Base-by-base conservation (phyloP, 176 grass and related monocot genomes). In the Oryza glaberrima region DNA sequence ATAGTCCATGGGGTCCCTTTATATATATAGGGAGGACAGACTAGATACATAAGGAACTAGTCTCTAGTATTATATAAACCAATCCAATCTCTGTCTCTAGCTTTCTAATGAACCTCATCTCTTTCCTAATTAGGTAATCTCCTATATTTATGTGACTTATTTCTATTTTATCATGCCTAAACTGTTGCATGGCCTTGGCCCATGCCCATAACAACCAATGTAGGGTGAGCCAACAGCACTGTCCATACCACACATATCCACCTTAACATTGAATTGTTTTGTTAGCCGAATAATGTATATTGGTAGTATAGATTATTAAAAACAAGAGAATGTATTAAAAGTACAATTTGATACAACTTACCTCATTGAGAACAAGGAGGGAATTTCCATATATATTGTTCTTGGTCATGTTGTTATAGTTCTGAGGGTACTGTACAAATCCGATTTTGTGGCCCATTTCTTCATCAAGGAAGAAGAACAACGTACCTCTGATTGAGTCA, bases 391-490 rank as follows among this genome's bases (percentile, higher is more conserved):
- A 95, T 69, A 73, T 26, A 26, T 26, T 26, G 26, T 26, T 26
- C 26, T 26, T 26, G 26, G 26, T 26, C 26, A 26, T 26, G 26
- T 26, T 26, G 26, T 26, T 26, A 26, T 26, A 26, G 26, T 26
- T 26, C 26, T 26, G 26, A 26, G 26, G 26, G 26, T 26, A 26
- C 26, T 26, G 26, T 26, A 26, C 26, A 58, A 83, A 98, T 45
- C 77, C 95, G 5, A 94, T 82, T 13, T 89, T 83, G n/a, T 94
- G 85, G 17, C 89, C 91, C 64, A 73, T 88, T 80, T 90, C 73
- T 87, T 98, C 95, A 44, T 93, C 95, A 51, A 95, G 82, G 43
- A 98, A 95, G 81, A 98, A 95, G 77, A 93, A 98, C 44, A 92
- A 3, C 0, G 44, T 87, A 46, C 94, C 87, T 89, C 77, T 94